Percentiles rank a stretch among this genome's conserved stretches.
Evolutionary conservation across 768 basidiomycete species (phyloP).

Genomic region (Trametopsis cervina): DNA sequence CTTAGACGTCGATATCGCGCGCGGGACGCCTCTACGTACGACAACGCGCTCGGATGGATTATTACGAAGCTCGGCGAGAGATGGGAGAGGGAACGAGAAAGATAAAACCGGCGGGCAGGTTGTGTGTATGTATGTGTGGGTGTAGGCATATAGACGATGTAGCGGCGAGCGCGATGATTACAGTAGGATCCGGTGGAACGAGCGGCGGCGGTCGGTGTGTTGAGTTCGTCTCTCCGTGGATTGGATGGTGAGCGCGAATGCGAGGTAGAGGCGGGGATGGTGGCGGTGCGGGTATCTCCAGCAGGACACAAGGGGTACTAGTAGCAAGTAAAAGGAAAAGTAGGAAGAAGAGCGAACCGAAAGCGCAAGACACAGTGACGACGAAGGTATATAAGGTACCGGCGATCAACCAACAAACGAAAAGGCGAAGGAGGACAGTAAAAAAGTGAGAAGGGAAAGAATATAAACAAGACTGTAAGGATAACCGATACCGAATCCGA

Average conservation of each 20-base stretch:
- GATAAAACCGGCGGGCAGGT: too few relatives aligned
- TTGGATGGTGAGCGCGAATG: too few relatives aligned
- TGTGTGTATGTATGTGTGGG: too few relatives aligned
- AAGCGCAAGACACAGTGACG: constrained; percentile 3
- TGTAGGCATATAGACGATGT: too few relatives aligned
- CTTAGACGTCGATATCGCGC: too few relatives aligned
- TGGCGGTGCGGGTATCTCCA: constrained; percentile 11
- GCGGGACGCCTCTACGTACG: too few relatives aligned
- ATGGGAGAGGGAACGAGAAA: too few relatives aligned
- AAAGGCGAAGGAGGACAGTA: neutral
- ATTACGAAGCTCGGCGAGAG: too few relatives aligned
- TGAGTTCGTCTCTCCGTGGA: neutral
- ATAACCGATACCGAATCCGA: constrained; percentile 7
- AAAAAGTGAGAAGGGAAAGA: neutral
- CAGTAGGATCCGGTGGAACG: neutral
- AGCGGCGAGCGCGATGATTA: neutral
- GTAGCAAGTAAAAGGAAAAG: constrained; percentile 1
- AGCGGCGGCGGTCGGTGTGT: neutral
- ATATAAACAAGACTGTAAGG: neutral
- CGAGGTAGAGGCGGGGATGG: neutral
- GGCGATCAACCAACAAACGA: constrained; percentile 1
- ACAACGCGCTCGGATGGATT: too few relatives aligned
- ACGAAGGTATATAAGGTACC: constrained; percentile 1
- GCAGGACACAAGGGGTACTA: constrained; percentile 1
- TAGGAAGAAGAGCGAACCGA: constrained; percentile 7